Evolutionary conservation across 345 rosid species (phyloP).

Genomic region (Aegle marmelos): DNA sequence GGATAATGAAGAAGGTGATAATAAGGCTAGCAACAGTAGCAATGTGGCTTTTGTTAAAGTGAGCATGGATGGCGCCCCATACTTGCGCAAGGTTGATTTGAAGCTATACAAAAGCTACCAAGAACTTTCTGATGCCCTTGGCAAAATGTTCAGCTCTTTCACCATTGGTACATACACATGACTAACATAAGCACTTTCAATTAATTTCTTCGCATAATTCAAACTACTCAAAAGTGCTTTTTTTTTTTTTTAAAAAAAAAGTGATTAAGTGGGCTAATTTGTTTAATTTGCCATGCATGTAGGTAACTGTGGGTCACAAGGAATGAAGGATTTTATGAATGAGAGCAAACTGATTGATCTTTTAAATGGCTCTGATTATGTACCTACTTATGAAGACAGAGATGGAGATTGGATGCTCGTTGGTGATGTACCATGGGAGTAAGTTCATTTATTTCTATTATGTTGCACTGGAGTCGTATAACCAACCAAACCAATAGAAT

Average conservation of each 20-base stretch:
- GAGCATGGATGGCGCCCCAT: constrained; percentile 93
- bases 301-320: constrained; percentile 75
- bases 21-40: constrained; percentile 26
- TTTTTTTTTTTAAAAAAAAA: background rate
- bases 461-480: background rate
- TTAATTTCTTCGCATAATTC: background rate
- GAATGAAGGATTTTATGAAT: constrained; percentile 76
- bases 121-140: constrained; percentile 66
- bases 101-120: constrained; percentile 69
- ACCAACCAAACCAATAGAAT: too few species aligned
- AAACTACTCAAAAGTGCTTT: background rate
- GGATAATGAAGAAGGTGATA: constrained; percentile 27
- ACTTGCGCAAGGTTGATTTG: constrained; percentile 75
- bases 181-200: background rate
- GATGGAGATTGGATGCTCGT: constrained; percentile 97
- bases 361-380: constrained; percentile 75
- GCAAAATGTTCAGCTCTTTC: constrained; percentile 85
- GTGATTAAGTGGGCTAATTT: background rate
- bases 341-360: constrained; percentile 79
- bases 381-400: constrained; percentile 81
- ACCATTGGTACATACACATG: constrained; percentile 45
- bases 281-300: background rate
- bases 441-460: constrained; percentile 20
- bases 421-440: constrained; percentile 96
- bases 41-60: constrained; percentile 63